Evolutionary conservation across 768 basidiomycete species (phyloP).

Genomic region (Macrolepiota albuminosa): DNA sequence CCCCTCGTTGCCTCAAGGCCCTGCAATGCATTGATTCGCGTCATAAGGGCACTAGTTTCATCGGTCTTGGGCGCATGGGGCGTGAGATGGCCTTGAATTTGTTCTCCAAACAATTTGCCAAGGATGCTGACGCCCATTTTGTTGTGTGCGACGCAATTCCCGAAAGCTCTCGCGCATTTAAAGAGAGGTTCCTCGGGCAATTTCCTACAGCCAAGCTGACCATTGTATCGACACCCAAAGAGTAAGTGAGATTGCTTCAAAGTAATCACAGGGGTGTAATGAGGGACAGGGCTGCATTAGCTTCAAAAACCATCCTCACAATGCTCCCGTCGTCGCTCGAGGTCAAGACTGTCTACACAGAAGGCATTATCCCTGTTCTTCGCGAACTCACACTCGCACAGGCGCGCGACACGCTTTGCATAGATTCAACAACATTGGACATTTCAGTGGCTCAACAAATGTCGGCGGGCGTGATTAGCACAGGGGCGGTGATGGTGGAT

Average conservation of each 20-base stretch:
- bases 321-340: slow-evolving; percentile 94
- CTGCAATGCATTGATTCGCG: slow-evolving; percentile 32
- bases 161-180: slow-evolving; percentile 53
- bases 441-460: slow-evolving; percentile 68
- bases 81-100: slow-evolving; percentile 83
- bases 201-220: slow-evolving; percentile 58
- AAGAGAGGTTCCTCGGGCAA: slow-evolving; percentile 45
- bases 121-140: slow-evolving; percentile 51
- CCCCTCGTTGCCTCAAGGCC: slow-evolving; percentile 36
- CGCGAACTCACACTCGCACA: slow-evolving; percentile 36
- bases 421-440: slow-evolving; percentile 91
- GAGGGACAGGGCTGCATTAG: slow-evolving; percentile 50
- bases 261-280: slow-evolving; percentile 11
- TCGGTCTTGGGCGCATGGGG: slow-evolving; percentile 88
- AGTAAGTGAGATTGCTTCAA: slow-evolving; percentile 46
- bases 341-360: slow-evolving; percentile 69
- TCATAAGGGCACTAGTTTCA: slow-evolving; percentile 62
- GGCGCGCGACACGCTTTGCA: slow-evolving; percentile 51
- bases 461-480: slow-evolving; percentile 42
- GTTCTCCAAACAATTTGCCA: slow-evolving; percentile 66
- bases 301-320: slow-evolving; percentile 69
- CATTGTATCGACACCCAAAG: slow-evolving; percentile 60
- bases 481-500: slow-evolving; percentile 78
- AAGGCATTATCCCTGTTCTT: slow-evolving; percentile 66
- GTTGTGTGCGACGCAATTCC: slow-evolving; percentile 76